phyloP scores from a whole-genome alignment of 495 filamentous ascomycete species.

The Neurospora sp. region DNA sequence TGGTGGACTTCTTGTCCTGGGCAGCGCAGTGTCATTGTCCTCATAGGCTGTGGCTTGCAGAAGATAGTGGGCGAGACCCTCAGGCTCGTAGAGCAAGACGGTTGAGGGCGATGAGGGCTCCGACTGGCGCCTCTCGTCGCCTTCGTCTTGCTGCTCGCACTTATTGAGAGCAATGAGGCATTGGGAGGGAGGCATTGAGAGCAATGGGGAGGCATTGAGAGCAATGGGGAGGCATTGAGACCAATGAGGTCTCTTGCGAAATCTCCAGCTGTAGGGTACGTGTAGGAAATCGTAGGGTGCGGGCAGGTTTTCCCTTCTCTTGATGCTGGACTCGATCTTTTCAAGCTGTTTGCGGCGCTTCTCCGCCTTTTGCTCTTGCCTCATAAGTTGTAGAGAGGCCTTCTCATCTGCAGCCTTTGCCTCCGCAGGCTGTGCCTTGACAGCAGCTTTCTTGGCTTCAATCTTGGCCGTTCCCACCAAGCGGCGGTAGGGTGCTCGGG shows the following conservation, averaged over 20 bases:
- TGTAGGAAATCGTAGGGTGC: not conserved
- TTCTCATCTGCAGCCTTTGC: conserved; percentile 13
- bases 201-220: too few species aligned
- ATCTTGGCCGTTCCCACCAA: not conserved
- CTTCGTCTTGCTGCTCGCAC: conserved; percentile 34
- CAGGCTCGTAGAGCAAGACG: conserved; percentile 39
- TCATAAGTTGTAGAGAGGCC: conserved; percentile 20
- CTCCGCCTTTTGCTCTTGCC: conserved; percentile 35
- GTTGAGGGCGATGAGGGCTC: conserved; percentile 29
- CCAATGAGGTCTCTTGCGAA: not conserved
- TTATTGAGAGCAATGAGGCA: not conserved
- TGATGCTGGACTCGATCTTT: conserved; percentile 44
- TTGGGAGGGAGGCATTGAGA: too few species aligned
- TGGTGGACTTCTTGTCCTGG: conserved; percentile 79
- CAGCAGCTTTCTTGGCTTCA: not conserved
- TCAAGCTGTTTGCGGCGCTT: conserved; percentile 40
- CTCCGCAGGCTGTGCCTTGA: conserved; percentile 16
- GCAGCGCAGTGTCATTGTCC: too few species aligned
- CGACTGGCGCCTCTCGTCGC: conserved; percentile 40
- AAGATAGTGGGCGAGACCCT: too few species aligned
- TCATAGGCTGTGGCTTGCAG: too few species aligned
- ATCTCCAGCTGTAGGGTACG: not conserved
- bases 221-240: too few species aligned
- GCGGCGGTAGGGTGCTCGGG: too few species aligned
- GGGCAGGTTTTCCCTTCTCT: conserved; percentile 25